Percentiles rank a stretch among this genome's conserved stretches.
Conservation (phyloP, 148 eudicot genomes). For the Diospyros lotus region DNA sequence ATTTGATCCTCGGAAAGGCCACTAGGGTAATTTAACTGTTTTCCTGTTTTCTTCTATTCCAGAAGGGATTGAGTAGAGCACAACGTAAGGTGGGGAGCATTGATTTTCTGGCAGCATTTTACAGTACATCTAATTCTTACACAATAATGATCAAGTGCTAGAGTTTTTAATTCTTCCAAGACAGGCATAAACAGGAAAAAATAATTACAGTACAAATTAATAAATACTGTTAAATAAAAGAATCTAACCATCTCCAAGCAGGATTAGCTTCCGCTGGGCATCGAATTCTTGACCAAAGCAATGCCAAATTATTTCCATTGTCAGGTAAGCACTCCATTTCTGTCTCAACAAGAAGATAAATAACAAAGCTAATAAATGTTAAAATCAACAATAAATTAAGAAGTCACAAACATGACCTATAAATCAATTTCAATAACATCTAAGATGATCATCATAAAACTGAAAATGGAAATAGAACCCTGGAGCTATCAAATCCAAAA, state of each 20-base stretch:
- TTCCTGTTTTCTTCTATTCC: not conserved
- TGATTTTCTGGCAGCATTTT: not conserved
- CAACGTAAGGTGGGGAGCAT: not conserved
- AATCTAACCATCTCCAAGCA: conserved; percentile 82
- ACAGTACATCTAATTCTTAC: not conserved
- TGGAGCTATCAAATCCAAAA: not conserved
- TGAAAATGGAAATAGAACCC: not conserved
- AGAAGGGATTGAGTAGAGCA: not conserved
- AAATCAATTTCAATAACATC: not conserved
- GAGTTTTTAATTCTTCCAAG: not conserved
- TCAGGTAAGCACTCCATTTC: conserved; percentile 23
- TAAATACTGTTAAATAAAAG: not conserved
- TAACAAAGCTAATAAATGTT: not conserved
- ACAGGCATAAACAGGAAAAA: not conserved
- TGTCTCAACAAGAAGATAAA: conserved; percentile 22
- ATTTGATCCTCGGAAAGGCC: not conserved
- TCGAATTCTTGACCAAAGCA: conserved; percentile 50
- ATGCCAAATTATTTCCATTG: conserved; percentile 25
- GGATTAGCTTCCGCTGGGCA: conserved; percentile 75
- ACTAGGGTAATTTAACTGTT: too few species aligned
- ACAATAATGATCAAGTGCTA: not conserved
- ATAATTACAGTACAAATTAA: not conserved
- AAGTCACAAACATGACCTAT: not conserved
- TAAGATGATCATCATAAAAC: not conserved
- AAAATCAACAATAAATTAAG: not conserved